These are phyloP conservation scores for Pythium aquatile DNA, from an alignment of 352 stramenopile genomes.

Conservation along the genomic window DNA sequence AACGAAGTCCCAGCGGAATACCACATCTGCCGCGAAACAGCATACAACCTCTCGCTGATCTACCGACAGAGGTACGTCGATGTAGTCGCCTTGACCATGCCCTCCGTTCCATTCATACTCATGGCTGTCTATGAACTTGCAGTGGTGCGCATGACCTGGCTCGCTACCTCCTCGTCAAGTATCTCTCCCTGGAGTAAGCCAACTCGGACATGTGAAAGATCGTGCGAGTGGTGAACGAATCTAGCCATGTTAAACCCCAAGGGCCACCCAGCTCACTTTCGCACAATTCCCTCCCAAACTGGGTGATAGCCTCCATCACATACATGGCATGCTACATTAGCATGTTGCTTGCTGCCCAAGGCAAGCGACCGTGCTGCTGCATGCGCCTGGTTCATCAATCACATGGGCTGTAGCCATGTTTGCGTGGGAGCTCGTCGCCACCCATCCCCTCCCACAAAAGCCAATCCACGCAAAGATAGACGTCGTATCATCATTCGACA, in stretches of 20 bases:
- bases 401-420: constrained; percentile 22
- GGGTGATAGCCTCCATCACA: no score
- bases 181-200: constrained; percentile 70
- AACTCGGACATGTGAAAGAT: not conserved
- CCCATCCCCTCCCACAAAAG: not conserved
- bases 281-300: no score
- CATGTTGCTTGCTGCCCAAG: no score
- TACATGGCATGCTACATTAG: no score
- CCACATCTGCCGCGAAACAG: constrained; percentile 74
- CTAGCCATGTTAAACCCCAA: constrained; percentile 13
- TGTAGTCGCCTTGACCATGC: not conserved
- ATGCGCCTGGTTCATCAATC: not conserved
- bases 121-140: constrained; percentile 2
- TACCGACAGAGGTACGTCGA: constrained; percentile 76
- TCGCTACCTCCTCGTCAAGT: constrained; percentile 74
- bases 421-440: not conserved
- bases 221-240: not conserved
- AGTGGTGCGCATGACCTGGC: constrained; percentile 79
- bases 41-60: constrained; percentile 88
- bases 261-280: not conserved
- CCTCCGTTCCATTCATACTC: not conserved
- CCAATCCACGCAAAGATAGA: constrained; percentile 27
- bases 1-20: constrained; percentile 61
- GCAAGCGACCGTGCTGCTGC: no score
- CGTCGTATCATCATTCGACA: constrained; percentile 24